These are phyloP conservation scores for Irineochytrium annulatum DNA, from an alignment of 192 early-diverging fungal genomes.

Conservation along the genomic window DNA sequence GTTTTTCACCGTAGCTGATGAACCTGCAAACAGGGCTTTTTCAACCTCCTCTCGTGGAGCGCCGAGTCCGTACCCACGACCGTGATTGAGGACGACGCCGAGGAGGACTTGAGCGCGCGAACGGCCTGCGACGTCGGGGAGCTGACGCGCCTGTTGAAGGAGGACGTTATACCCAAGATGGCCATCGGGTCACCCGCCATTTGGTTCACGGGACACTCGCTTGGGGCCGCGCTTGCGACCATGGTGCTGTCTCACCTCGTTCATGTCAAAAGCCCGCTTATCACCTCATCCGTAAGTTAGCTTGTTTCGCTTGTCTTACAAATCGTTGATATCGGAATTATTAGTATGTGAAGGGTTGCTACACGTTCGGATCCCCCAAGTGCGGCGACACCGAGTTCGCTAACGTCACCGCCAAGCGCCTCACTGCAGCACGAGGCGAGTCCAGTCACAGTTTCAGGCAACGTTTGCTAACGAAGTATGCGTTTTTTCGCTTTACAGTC, in stretches of 20 bases:
- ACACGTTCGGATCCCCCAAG: slow-evolving; percentile 29
- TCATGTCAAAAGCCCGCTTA: slow-evolving; percentile 4
- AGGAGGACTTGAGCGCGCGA: neutral
- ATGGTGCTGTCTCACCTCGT: slow-evolving; percentile 21
- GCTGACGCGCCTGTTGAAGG: neutral
- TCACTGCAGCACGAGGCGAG: slow-evolving; percentile 9
- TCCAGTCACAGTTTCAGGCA: neutral
- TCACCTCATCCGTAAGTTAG: slow-evolving; percentile 5
- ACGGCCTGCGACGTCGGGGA: neutral
- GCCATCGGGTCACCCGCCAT: slow-evolving; percentile 3
- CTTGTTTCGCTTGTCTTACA: neutral
- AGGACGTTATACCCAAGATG: slow-evolving; percentile 2
- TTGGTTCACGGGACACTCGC: slow-evolving; percentile 27
- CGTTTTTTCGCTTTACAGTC: slow-evolving; percentile 9
- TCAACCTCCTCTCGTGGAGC: slow-evolving; percentile 11
- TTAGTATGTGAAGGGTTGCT: slow-evolving; percentile 20
- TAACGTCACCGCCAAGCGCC: neutral
- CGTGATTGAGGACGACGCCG: neutral
- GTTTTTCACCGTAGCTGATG: neutral
- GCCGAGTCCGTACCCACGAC: neutral
- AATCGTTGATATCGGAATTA: neutral
- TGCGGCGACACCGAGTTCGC: slow-evolving; percentile 27
- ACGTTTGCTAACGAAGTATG: neutral
- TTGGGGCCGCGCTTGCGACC: slow-evolving; percentile 15
- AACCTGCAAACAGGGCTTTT: slow-evolving; percentile 11